Conservation (phyloP, 257 asterid species). For the Parsonsia alboflavescens region DNA sequence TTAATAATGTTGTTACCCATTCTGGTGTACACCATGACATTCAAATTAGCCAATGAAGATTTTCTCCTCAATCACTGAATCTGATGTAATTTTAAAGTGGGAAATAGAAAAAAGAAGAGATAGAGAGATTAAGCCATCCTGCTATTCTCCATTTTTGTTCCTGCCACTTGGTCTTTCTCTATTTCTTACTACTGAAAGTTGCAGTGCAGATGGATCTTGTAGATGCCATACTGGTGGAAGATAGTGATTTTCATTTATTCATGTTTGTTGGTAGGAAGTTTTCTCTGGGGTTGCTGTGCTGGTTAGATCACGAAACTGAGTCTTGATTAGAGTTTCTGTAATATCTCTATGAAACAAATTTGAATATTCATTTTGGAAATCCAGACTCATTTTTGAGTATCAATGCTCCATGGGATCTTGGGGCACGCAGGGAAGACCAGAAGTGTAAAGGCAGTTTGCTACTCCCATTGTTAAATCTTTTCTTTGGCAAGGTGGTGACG, state of each 20-base stretch:
- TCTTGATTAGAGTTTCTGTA: slow-evolving; percentile 19
- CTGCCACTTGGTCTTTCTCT: background rate
- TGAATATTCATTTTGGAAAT: no score
- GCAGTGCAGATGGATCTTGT: background rate
- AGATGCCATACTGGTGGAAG: background rate
- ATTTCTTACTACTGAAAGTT: background rate
- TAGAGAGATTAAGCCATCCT: background rate
- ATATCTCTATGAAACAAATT: slow-evolving; percentile 38
- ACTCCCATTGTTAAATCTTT: background rate
- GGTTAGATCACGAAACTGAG: slow-evolving; percentile 43
- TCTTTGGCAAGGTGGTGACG: background rate
- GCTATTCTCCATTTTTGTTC: background rate
- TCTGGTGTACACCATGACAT: background rate
- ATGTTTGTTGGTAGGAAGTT: background rate
- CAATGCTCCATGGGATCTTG: slow-evolving; percentile 51
- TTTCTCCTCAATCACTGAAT: background rate
- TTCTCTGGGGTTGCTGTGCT: slow-evolving; percentile 50
- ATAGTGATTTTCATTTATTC: no score
- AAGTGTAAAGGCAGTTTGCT: background rate
- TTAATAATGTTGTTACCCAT: background rate
- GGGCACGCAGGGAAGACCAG: slow-evolving; percentile 56
- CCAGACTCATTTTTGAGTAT: slow-evolving; percentile 26
- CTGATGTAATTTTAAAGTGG: background rate
- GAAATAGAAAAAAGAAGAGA: background rate
- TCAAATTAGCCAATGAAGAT: background rate